Conservation (phyloP, 352 stramenopile genomes). For the Pythium brachiatum region DNA sequence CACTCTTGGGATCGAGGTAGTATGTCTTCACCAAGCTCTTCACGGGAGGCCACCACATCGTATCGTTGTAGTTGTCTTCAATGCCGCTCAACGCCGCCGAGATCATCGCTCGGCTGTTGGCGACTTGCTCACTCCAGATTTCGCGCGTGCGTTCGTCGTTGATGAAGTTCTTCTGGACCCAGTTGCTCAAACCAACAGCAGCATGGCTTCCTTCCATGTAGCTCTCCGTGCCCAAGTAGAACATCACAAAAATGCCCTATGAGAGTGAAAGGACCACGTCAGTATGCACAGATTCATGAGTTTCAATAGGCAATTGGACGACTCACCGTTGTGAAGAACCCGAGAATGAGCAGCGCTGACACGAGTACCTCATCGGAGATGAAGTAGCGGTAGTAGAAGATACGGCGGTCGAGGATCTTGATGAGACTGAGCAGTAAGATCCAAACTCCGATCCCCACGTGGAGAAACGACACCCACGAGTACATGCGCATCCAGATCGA, state of each 20-base stretch:
- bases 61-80: conserved; percentile 88
- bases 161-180: conserved; percentile 86
- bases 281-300: not conserved
- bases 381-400: conserved; percentile 90
- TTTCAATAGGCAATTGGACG: not conserved
- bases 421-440: conserved; percentile 63
- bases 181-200: conserved; percentile 64
- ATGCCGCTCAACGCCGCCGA: conserved; percentile 70
- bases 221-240: conserved; percentile 82
- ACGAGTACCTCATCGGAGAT: conserved; percentile 87
- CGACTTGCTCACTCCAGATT: conserved; percentile 81
- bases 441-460: conserved; percentile 66
- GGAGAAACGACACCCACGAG: conserved; percentile 76
- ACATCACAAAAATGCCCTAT: conserved; percentile 74
- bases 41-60: conserved; percentile 86
- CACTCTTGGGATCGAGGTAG: conserved; percentile 68
- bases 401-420: conserved; percentile 78
- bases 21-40: conserved; percentile 83
- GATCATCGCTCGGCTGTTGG: conserved; percentile 81
- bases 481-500: conserved; percentile 88
- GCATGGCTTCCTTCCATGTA: conserved; percentile 86
- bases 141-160: conserved; percentile 82
- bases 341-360: conserved; percentile 70
- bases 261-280: not conserved
- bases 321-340: conserved; percentile 79